Evolutionary conservation across 805 yeast genomes (phyloP).

Genomic region (Cyberlindnera maclurae): DNA sequence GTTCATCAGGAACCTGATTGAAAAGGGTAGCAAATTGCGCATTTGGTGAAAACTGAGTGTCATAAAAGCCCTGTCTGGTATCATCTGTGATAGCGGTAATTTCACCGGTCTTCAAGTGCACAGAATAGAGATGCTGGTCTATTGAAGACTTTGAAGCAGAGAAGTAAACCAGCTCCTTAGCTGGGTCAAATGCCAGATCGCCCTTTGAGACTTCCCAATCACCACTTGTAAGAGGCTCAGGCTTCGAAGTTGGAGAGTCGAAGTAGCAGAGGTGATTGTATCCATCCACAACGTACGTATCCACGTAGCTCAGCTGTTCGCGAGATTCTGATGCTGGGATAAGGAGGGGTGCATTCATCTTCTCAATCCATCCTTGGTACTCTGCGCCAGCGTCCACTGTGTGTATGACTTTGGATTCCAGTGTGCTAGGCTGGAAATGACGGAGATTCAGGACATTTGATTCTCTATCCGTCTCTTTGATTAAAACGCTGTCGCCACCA

Average conservation of each 20-base stretch:
- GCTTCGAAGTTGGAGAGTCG: slow-evolving; percentile 45
- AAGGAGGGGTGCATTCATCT: slow-evolving; percentile 48
- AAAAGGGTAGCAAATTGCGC: slow-evolving; percentile 57
- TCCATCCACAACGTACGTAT: slow-evolving; percentile 59
- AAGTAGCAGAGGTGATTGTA: slow-evolving; percentile 77
- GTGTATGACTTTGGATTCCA: slow-evolving; percentile 35
- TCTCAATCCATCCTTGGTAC: slow-evolving; percentile 72
- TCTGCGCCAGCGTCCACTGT: slow-evolving; percentile 34
- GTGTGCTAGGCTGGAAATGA: slow-evolving; percentile 29
- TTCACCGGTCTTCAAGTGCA: slow-evolving; percentile 22
- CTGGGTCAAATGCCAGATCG: slow-evolving; percentile 49
- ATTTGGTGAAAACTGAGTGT: slow-evolving; percentile 67
- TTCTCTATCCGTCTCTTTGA: slow-evolving; percentile 57
- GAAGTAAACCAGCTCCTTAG: slow-evolving; percentile 44
- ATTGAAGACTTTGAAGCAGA: slow-evolving; percentile 55
- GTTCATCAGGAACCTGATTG: slow-evolving; percentile 68
- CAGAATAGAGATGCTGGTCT: slow-evolving; percentile 19
- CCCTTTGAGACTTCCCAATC: slow-evolving; percentile 77
- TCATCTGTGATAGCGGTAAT: slow-evolving; percentile 41
- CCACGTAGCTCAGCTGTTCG: slow-evolving; percentile 62
- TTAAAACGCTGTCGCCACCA: slow-evolving; percentile 40
- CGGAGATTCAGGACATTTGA: slow-evolving; percentile 56
- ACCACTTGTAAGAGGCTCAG: slow-evolving; percentile 61
- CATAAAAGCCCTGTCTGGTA: slow-evolving; percentile 51
- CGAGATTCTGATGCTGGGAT: slow-evolving; percentile 43